phyloP scores from a whole-genome alignment of 106 monocot species.

The Ottelia alismoides region DNA sequence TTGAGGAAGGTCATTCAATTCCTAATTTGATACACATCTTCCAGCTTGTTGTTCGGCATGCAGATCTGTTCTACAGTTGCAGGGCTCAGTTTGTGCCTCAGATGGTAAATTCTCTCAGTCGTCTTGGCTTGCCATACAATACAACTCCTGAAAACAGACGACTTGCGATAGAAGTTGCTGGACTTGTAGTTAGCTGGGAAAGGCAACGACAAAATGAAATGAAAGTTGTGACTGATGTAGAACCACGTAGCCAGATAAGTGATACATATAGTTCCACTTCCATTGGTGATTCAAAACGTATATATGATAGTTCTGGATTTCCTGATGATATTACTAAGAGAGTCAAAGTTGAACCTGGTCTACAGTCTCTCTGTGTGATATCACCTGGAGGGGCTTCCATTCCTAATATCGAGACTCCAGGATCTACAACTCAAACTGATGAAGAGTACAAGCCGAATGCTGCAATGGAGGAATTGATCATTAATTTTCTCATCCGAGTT shows the following conservation, averaged over 20 bases:
- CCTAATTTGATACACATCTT: conserved; percentile 99
- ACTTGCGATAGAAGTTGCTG: conserved; percentile 98
- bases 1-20: conserved; percentile 98
- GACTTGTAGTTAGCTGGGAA: conserved; percentile 98
- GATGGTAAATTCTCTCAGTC: conserved; percentile 97
- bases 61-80: conserved; percentile 95
- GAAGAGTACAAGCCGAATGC: conserved; percentile 99
- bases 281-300: conserved; percentile 54
- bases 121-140: conserved; percentile 85
- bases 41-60: conserved; percentile 95
- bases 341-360: conserved; percentile 95
- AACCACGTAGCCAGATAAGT: conserved; percentile 34
- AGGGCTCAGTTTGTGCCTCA: conserved; percentile 99
- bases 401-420: conserved; percentile 86
- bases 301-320: conserved; percentile 53
- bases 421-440: conserved; percentile 78
- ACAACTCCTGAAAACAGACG: conserved; percentile 91
- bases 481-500: conserved; percentile 96
- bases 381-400: conserved; percentile 81
- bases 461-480: conserved; percentile 99
- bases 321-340: conserved; percentile 87
- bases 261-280: conserved; percentile 44
- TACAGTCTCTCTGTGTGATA: conserved; percentile 89
- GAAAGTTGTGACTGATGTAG: conserved; percentile 51
- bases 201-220: conserved; percentile 94